Base-by-base conservation (phyloP, 805 yeast species). In the Wickerhamomyces alni region DNA sequence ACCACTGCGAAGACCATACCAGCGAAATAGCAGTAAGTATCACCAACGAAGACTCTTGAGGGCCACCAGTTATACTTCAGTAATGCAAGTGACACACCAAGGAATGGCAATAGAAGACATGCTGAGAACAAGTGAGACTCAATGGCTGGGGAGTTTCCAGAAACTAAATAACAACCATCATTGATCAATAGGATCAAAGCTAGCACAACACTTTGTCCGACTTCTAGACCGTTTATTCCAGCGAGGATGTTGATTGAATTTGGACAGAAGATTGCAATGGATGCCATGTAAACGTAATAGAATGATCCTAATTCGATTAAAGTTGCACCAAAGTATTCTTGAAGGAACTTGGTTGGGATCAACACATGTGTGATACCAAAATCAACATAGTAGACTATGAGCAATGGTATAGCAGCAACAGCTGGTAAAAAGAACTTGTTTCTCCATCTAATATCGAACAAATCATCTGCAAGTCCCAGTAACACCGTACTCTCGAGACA, bases 1-100 rank as follows among this genome's bases (percentile, higher is more conserved):
- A 87, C 96, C 21, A 89, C 93, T 0, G 98, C 99, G 62, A 93
- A 88, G 1, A 93, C 95, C 99, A 93, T 93, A 4, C 99, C 99
- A 19, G 96, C 87, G 61, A 93, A 89, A 63, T 93, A 93, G 64
- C 99, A 93, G 67, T 84, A 93, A 1, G 99, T 91, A 58, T 93
- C 99, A 24, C 99, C 99, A 8, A 93, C 99, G 64, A 93, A 93
- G 1, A 87, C 98, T 41, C 65, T 65, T 0, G 99, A 87, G 1
- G 99, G 99, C 67, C 71, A 93, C 82, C 89, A 84, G 58, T 93
- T 93, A 67, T 70, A 82, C 50, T 75, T 77, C 50, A 85, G 74
- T 40, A 93, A 64, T 0, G 85, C 95, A 2, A 81, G 45, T 0
- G 95, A 77, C 8, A 87, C 93, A 2, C 96, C 96, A 30, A 91